These are phyloP conservation scores for Haemoproteus tartakovskyi DNA, from an alignment of 169 alveolate species.

Conservation along the genomic window DNA sequence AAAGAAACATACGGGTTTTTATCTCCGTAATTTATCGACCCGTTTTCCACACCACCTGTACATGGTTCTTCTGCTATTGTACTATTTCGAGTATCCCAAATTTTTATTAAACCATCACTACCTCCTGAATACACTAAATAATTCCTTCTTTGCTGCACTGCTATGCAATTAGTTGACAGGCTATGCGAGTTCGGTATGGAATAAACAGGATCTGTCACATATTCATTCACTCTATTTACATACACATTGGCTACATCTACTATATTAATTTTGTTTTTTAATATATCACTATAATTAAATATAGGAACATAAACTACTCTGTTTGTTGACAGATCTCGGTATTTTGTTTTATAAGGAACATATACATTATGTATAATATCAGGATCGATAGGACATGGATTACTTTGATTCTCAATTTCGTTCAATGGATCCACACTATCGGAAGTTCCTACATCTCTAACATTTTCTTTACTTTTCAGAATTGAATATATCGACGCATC, in stretches of 20 bases:
- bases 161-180: constrained; percentile 29
- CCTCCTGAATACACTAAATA: constrained; percentile 72
- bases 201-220: constrained; percentile 17
- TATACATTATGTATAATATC: constrained; percentile 12
- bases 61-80: no score
- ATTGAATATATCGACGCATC: constrained; percentile 7
- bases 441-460: background rate
- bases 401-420: background rate
- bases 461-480: background rate
- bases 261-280: constrained; percentile 39
- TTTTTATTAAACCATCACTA: constrained; percentile 75
- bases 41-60: background rate
- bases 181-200: constrained; percentile 49
- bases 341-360: constrained; percentile 30
- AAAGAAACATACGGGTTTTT: constrained; percentile 60
- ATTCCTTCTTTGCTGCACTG: constrained; percentile 50
- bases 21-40: constrained; percentile 3
- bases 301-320: constrained; percentile 33
- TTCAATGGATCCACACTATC: background rate
- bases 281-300: constrained; percentile 36
- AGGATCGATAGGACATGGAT: background rate
- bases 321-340: constrained; percentile 16
- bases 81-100: constrained; percentile 80
- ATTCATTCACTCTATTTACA: constrained; percentile 18
- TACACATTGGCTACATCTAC: constrained; percentile 30